Base-by-base conservation (phyloP, 345 rosid genomes). In the Crucihimalaya himalaica region DNA sequence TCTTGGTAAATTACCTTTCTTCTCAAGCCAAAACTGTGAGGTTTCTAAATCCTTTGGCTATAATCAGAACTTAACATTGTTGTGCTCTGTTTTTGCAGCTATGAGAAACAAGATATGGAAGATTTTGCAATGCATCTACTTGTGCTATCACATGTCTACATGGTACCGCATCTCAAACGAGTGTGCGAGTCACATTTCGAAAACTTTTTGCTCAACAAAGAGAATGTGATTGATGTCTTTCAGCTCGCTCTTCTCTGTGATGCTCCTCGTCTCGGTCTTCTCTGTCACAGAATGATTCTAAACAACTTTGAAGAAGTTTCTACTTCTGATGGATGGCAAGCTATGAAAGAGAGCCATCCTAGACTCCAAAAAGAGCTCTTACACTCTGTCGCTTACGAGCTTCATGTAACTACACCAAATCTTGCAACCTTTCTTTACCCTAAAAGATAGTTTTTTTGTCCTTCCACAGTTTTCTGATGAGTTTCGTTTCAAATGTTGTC, bases 241-340 rank as follows among this genome's bases (percentile, higher is more conserved):
- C 98, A 93, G 80, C 85, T 93, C 2, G 86, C 97, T 18, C 82
- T 93, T 63, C 87, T 93, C 5, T 93, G 97, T 27, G 91, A 91
- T 48, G 88, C 90, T 42, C 92, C 98, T 56, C 83, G 92, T 67
- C 92, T 93, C 4, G 61, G 85, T 75, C 77, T 88, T 66, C 39
- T 89, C 47, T 84, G 87, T 79, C 96, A 93, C 63, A 84, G 87
- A 29, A 86, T 77, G 89, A 86, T 93, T 60, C 51, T 86, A 10
- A 78, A 48, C 34, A 82, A 75, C 81, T 85, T 83, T 66, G 72
- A 78, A 68, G 81, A 68, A 16, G 83, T 91, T 39, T 86, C 85
- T 5, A 61, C 42, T 6, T 80, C 94, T 0, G 81, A 89, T 74
- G 98, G 96, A 53, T 91, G 96, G 94, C 67, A 68, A 39, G 88